Conservation (phyloP, 345 rosid genomes). For the Carallia pectinifolia region DNA sequence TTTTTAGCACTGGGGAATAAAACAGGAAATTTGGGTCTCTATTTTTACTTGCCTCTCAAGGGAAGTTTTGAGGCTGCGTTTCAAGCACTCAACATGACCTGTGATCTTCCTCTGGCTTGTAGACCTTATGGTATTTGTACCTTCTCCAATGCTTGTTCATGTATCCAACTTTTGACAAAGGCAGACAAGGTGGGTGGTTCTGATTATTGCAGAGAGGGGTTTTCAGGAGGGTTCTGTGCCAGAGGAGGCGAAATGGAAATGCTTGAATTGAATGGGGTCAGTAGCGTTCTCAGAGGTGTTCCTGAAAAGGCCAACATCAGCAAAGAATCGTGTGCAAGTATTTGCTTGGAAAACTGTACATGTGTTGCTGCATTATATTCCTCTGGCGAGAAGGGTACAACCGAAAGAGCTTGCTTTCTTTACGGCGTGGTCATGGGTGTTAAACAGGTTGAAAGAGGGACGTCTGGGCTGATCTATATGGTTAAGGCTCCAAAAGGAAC, state of each 20-base stretch:
- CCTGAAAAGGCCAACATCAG: conserved; percentile 42
- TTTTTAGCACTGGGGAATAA: conserved; percentile 66
- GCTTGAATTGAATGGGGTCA: conserved; percentile 64
- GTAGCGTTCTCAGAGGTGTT: conserved; percentile 46
- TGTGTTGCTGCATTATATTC: conserved; percentile 59
- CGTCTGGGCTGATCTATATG: conserved; percentile 53
- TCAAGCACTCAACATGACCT: conserved; percentile 65
- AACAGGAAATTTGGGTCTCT: conserved; percentile 81
- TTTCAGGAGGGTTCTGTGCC: conserved; percentile 35
- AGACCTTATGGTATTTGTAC: conserved; percentile 82
- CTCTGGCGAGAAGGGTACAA: conserved; percentile 7
- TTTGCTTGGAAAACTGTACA: conserved; percentile 63
- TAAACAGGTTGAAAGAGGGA: conserved; percentile 50
- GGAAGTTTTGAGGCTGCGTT: conserved; percentile 54
- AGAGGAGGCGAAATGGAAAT: conserved; percentile 37
- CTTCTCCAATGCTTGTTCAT: conserved; percentile 64
- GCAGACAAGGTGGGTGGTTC: conserved; percentile 22
- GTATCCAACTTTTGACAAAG: conserved; percentile 36
- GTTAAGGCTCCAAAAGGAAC: conserved; percentile 73
- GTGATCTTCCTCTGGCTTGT: conserved; percentile 84
- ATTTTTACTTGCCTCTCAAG: conserved; percentile 48
- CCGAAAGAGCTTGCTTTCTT: conserved; percentile 39
- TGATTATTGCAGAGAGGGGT: conserved; percentile 36
- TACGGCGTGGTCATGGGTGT: conserved; percentile 66
- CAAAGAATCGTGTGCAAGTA: conserved; percentile 46